These are phyloP conservation scores for Claviceps africana DNA, from an alignment of 2,329 filamentous ascomycete genomes.

Conservation along the genomic window DNA sequence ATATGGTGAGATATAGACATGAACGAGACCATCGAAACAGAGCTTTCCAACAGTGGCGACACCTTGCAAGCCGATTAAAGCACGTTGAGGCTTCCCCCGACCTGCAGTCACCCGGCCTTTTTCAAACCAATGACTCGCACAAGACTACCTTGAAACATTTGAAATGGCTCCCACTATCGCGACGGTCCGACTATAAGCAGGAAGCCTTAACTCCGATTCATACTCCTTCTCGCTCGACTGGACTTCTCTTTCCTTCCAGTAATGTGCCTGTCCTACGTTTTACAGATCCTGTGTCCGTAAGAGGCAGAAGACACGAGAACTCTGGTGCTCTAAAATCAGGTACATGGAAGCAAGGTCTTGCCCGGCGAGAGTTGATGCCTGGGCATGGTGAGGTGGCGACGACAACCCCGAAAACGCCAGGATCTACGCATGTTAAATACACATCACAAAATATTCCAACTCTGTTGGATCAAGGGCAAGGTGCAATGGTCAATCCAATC, in stretches of 20 bases:
- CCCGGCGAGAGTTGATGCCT: neutral
- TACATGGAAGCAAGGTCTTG: neutral
- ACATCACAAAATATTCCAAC: neutral
- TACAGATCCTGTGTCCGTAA: constrained; percentile 19
- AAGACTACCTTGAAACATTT: constrained; percentile 15
- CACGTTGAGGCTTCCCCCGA: neutral
- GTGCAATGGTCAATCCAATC: neutral
- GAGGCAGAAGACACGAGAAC: constrained; percentile 13
- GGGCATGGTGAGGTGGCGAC: constrained; percentile 5
- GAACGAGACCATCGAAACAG: constrained; percentile 18
- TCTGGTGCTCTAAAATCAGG: neutral
- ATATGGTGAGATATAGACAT: constrained; percentile 18
- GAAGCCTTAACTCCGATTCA: constrained; percentile 15
- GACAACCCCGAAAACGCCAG: constrained; percentile 12
- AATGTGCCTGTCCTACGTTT: constrained; percentile 15
- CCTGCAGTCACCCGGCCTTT: neutral
- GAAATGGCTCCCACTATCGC: constrained; percentile 12
- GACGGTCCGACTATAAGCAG: constrained; percentile 11
- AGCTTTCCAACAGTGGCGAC: constrained; percentile 19
- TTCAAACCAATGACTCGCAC: constrained; percentile 4
- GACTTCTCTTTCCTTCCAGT: constrained; percentile 24
- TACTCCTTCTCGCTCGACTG: constrained; percentile 34
- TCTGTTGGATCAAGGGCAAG: neutral
- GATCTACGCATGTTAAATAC: constrained; percentile 3
- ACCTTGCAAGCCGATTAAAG: constrained; percentile 9